These are phyloP conservation scores for Pyrrhoderma noxium DNA, from an alignment of 1,284 basidiomycete species.

Conservation along the genomic window DNA sequence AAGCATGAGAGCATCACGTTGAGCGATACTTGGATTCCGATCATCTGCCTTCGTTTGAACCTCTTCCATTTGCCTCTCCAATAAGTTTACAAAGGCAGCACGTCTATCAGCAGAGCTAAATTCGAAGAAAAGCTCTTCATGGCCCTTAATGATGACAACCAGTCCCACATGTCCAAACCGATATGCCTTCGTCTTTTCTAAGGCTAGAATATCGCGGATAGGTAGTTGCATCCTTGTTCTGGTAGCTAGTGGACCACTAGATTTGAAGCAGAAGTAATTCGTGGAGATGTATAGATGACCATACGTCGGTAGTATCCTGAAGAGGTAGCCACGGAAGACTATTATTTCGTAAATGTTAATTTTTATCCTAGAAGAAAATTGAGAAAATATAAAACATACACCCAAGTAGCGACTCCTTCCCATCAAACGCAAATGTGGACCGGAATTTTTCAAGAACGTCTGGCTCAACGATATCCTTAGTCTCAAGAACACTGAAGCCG, in stretches of 20 bases:
- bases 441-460: conserved; percentile 73
- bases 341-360: no score
- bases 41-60: conserved; percentile 45
- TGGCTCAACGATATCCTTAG: conserved; percentile 52
- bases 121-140: conserved; percentile 97
- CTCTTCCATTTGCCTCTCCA: conserved; percentile 78
- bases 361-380: not conserved
- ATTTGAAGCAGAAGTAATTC: conserved; percentile 87
- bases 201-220: conserved; percentile 77
- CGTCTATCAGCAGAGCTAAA: conserved; percentile 76
- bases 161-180: conserved; percentile 86
- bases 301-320: conserved; percentile 77
- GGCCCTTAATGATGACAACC: conserved; percentile 85
- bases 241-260: conserved; percentile 64
- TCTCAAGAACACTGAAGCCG: conserved; percentile 70
- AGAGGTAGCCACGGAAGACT: conserved; percentile 88
- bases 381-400: conserved; percentile 45
- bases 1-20: conserved; percentile 61
- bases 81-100: conserved; percentile 62
- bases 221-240: conserved; percentile 92
- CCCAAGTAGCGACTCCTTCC: conserved; percentile 79
- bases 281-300: conserved; percentile 84
- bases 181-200: conserved; percentile 82
- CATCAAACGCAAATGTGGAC: conserved; percentile 73
- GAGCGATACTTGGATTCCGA: conserved; percentile 37